phyloP scores from a whole-genome alignment of 164 flowering plant species.

The Echeveria elegans region DNA sequence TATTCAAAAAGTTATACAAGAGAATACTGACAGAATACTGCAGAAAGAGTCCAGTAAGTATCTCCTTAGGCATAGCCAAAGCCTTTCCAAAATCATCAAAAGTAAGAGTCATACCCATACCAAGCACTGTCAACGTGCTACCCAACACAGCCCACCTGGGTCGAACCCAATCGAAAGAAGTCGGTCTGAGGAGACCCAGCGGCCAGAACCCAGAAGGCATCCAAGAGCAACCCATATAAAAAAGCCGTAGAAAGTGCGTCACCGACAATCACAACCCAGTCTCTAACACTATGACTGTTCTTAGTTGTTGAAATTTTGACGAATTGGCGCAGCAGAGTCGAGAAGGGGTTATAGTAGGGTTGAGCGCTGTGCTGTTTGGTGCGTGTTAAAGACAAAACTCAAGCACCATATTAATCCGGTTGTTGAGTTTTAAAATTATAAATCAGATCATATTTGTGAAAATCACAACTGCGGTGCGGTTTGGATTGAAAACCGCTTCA shows the following conservation, averaged over 20 bases:
- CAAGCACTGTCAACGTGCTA: slow-evolving; percentile 67
- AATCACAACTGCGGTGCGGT: too few species aligned
- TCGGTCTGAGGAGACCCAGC: slow-evolving; percentile 50
- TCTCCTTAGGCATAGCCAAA: slow-evolving; percentile 72
- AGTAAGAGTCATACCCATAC: slow-evolving; percentile 92
- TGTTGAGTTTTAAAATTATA: too few species aligned
- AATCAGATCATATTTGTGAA: too few species aligned
- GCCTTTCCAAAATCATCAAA: slow-evolving; percentile 78
- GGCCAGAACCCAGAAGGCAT: too few species aligned
- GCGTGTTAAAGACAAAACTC: too few species aligned
- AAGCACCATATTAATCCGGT: too few species aligned
- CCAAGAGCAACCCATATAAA: slow-evolving; percentile 75
- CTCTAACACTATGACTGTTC: too few species aligned
- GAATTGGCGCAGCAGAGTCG: not conserved
- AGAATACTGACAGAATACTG: slow-evolving; percentile 57
- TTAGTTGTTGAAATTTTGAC: too few species aligned
- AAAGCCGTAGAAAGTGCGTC: slow-evolving; percentile 58
- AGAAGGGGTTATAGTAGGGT: too few species aligned
- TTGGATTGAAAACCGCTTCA: too few species aligned
- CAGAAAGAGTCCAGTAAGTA: slow-evolving; percentile 56
- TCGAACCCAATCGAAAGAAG: slow-evolving; percentile 49
- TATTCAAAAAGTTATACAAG: too few species aligned
- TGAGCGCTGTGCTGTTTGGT: too few species aligned
- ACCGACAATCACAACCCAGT: slow-evolving; percentile 33
- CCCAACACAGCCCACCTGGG: slow-evolving; percentile 51